Evolutionary conservation across 306 rosid genomes (phyloP), one percentile per base, ranked within the genome.

Genomic region (Trifolium pratense): DNA sequence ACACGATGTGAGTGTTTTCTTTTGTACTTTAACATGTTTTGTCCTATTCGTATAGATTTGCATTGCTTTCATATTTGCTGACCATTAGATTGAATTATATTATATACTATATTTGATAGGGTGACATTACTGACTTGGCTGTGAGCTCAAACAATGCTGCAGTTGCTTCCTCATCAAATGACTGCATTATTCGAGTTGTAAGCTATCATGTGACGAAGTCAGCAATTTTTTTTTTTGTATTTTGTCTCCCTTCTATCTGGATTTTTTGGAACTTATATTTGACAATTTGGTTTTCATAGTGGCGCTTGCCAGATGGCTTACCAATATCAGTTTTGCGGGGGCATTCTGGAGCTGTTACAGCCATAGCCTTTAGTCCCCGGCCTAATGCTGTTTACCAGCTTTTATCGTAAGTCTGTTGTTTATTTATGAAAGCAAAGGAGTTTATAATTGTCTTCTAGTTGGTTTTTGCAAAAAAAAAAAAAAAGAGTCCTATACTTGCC

Each of bases 301-400:
- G 99, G 99, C 97, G 99, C 79, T 76, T 95, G 87, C 91, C 97
- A 65, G 99, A 95, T 79, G 99, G 99, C 77, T 88, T 90, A 61
- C 99, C 99, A 73, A 88, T 95, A 85, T 91, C 99, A 18, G 86
- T 90, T 75, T 82, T 95, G 86, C 83, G 96, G 80, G 99, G 99
- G 49, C 99, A 95, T 68, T 82, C 96, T 66, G 99, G 97, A 80
- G 99, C 99, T 80, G 97, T 95, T 79, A 95, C 99, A 74, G 99
- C 99, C 66, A 95, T 95, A 74, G 97, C 96, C 61, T 95, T 95
- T 89, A 95, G 93, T 85, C 99, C 99, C 71, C 86, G 95, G 79
- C 96, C 89, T 46, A 80, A 86, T 67, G 88, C 86, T 66, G 70
- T 78, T n/a, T 95, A 82, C 80, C 96, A 95, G 73, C 99, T 95